Evolutionary conservation across 495 filamentous ascomycete species (phyloP).

Genomic region (Hypoxylon fuscum): DNA sequence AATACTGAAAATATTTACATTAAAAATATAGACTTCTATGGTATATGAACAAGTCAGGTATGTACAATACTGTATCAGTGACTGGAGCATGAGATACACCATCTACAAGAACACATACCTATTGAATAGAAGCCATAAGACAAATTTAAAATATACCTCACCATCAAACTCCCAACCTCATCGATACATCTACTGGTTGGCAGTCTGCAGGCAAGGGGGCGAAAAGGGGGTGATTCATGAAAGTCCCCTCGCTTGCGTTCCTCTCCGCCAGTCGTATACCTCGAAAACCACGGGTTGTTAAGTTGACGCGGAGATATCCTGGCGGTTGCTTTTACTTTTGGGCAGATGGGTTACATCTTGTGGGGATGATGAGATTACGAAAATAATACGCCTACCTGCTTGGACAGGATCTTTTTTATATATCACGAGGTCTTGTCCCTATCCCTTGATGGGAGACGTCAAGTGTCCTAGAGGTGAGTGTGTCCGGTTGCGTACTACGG

Average conservation of each 20-base stretch:
- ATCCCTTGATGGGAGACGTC: not conserved
- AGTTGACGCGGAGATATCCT: slow-evolving; percentile 80
- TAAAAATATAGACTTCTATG: too few species aligned
- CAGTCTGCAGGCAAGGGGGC: slow-evolving; percentile 75
- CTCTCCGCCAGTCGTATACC: slow-evolving; percentile 83
- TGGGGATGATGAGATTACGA: not conserved
- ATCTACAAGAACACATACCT: too few species aligned
- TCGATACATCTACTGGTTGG: slow-evolving; percentile 62
- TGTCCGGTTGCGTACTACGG: slow-evolving; percentile 17
- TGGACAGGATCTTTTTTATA: too few species aligned
- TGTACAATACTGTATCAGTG: too few species aligned
- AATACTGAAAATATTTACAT: too few species aligned
- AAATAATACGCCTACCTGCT: too few species aligned
- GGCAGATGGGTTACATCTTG: too few species aligned
- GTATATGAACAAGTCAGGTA: too few species aligned
- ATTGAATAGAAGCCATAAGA: too few species aligned
- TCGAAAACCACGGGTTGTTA: slow-evolving; percentile 69
- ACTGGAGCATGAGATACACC: too few species aligned
- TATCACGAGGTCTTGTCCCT: slow-evolving; percentile 17
- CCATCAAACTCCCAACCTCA: slow-evolving; percentile 75
- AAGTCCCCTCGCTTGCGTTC: slow-evolving; percentile 53
- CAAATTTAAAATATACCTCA: slow-evolving; percentile 77
- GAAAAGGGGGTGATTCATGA: slow-evolving; percentile 45
- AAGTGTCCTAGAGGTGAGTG: slow-evolving; percentile 17
- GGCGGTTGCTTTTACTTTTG: slow-evolving; percentile 62